phyloP scores from a whole-genome alignment of 2,329 filamentous ascomycete species.

The Trichoderma sp. region DNA sequence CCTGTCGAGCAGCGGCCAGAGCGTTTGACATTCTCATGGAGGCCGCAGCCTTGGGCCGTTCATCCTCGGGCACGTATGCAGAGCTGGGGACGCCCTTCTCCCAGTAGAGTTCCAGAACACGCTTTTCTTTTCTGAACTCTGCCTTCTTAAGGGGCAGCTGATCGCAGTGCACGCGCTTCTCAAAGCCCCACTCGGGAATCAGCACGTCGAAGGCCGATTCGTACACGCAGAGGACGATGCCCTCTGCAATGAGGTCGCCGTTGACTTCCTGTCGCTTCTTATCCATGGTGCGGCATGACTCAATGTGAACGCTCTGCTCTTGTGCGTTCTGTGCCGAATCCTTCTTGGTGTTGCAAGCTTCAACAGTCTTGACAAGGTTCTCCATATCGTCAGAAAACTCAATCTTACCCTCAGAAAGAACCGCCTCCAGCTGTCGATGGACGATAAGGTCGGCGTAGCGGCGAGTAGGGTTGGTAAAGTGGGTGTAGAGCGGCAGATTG shows the following conservation, averaged over 20 bases:
- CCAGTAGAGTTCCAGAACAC: constrained; percentile 96
- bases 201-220: constrained; percentile 98
- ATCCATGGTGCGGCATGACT: constrained; percentile 95
- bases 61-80: constrained; percentile 93
- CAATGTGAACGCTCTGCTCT: constrained; percentile 98
- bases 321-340: constrained; percentile 96
- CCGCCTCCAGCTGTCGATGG: constrained; percentile 87
- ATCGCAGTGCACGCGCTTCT: constrained; percentile 98
- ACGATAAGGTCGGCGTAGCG: constrained; percentile 95
- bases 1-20: constrained; percentile 72
- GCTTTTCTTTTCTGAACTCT: constrained; percentile 96
- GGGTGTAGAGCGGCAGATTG: constrained; percentile 91
- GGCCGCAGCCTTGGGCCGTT: constrained; percentile 79
- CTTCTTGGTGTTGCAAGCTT: constrained; percentile 98
- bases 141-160: constrained; percentile 97
- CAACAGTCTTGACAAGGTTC: constrained; percentile 83
- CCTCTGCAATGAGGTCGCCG: constrained; percentile 90
- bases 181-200: constrained; percentile 97
- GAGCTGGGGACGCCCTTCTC: constrained; percentile 98
- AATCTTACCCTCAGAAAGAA: constrained; percentile 75
- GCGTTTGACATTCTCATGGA: constrained; percentile 73
- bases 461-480: constrained; percentile 93
- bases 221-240: constrained; percentile 95
- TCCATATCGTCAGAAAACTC: constrained; percentile 91
- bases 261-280: constrained; percentile 82